phyloP scores from a whole-genome alignment of 1,139 yeast genomes.

The Taphrina deformans region DNA sequence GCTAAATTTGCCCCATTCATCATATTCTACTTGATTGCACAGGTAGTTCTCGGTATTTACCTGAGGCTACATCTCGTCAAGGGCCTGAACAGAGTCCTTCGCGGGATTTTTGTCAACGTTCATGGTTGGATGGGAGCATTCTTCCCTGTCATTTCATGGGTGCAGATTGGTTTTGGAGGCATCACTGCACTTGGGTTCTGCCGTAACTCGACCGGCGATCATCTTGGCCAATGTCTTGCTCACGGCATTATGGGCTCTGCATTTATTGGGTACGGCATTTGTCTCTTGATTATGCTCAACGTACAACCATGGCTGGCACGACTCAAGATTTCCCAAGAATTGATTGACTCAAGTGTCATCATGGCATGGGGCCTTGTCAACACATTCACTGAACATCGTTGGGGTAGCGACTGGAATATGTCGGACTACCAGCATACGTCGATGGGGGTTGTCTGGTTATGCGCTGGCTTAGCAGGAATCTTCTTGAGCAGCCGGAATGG shows the following conservation, averaged over 20 bases:
- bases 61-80: conserved; percentile 44
- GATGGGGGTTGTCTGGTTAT: conserved; percentile 97
- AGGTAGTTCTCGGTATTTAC: conserved; percentile 45
- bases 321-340: conserved; percentile 68
- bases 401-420: conserved; percentile 92
- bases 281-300: conserved; percentile 65
- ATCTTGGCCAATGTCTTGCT: conserved; percentile 92
- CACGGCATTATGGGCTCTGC: conserved; percentile 96
- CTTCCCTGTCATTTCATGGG: conserved; percentile 54
- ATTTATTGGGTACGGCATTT: conserved; percentile 73
- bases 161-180: conserved; percentile 76
- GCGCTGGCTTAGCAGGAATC: conserved; percentile 84
- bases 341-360: conserved; percentile 77
- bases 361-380: conserved; percentile 88
- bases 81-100: conserved; percentile 40
- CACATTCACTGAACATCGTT: conserved; percentile 92
- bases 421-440: conserved; percentile 64
- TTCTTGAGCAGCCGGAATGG: conserved; percentile 63
- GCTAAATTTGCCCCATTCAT: conserved; percentile 44
- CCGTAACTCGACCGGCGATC: conserved; percentile 52
- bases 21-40: conserved; percentile 42
- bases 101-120: conserved; percentile 43
- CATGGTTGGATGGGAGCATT: conserved; percentile 47
- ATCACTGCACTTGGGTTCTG: conserved; percentile 83
- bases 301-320: conserved; percentile 48